Evolutionary conservation across 805 yeast species (phyloP), one percentile per base, ranked within the genome.

Genomic region (Myxozyma nipponensis): DNA sequence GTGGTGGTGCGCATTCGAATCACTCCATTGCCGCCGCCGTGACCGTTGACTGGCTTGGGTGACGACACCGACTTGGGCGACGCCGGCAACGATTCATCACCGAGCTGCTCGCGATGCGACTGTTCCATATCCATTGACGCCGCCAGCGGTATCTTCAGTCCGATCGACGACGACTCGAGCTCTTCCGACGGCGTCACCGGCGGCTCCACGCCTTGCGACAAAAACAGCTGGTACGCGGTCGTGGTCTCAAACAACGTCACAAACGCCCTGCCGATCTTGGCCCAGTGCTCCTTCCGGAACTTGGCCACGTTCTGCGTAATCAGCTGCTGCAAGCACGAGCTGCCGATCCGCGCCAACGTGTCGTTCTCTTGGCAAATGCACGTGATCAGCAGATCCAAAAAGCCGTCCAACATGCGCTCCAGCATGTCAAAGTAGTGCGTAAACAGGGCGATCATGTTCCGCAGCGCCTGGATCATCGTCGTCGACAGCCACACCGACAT

Each of bases 361-460:
- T 93, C 98, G 66, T 93, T 91, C 61, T 90, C 96, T 67, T 93
- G 98, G 61, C 96, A 88, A 44, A 93, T 87, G 69, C 98, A 93
- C 4, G 91, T 83, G 1, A 82, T 81, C 49, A 93, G 69, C 45
- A 95, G 73, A 18, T 80, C 81, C 67, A 95, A 73, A 65, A 85
- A 88, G 1, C 87, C 93, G 53, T 81, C 86, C 45, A 91, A 72
- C 77, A 86, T 79, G 38, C 79, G 74, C 59, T 82, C 82, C 63
- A 93, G 77, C 2, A 83, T 77, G 38, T 78, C 86, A 66, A 90
- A 93, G 68, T 86, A 91, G 56, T 83, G 85, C 0, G 89, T 78
- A 63, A 91, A 86, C 49, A 93, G 72, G 0, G 86, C 82, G 61
- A 91, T 83, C 82, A 89, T 78, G 62, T 86, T 86, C 66, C 95